Evolutionary conservation across 306 rosid genomes (phyloP), one percentile per base, ranked within the genome.

Genomic region (Gastrolobium bilobum): DNA sequence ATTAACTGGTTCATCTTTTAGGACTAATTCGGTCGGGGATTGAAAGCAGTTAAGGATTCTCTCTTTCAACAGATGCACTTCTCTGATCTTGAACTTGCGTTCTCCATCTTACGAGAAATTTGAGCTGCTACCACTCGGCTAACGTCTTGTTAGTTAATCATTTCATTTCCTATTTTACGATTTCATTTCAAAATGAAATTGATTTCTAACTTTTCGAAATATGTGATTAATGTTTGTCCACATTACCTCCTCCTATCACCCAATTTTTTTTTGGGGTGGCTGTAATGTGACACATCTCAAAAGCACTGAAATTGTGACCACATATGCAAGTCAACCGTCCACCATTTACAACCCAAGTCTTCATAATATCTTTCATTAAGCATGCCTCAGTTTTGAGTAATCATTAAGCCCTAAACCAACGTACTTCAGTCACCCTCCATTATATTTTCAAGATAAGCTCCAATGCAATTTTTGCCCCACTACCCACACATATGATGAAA

Each of bases 251-350:
- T 3, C 26, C 31, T 43, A 31, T 31, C 7, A 68, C 11, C 2
- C 47, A 31, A 13, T 4, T 10, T 66, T n/a, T 42, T 29, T 9
- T 20, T 3, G 30, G 50, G 14, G 53, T 42, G 35, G 53, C 20
- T 66, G 35, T 29, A 20, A 2, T 11, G 33, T 26, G 53, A 48
- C 71, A 42, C 71, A 14, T 66, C 14, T 42, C 8, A 15, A 37
- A 48, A 37, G 73, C 74, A 53, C 60, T 57, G 4, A 58, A 57
- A 57, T 43, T 26, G 56, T 68, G 69, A 53, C 58, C 70, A 35
- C 76, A 57, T 44, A 39, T 66, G 9, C 40, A 54, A 42, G 82
- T 68, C 82, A 58, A 68, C 40, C 10, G 2, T 47, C 31, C 75
- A 67, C 82, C 57, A 77, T 33, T 47, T 10, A 14, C 44, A 59